phyloP scores from a whole-genome alignment of 164 flowering plant genomes.

The Dillenia turbinata region DNA sequence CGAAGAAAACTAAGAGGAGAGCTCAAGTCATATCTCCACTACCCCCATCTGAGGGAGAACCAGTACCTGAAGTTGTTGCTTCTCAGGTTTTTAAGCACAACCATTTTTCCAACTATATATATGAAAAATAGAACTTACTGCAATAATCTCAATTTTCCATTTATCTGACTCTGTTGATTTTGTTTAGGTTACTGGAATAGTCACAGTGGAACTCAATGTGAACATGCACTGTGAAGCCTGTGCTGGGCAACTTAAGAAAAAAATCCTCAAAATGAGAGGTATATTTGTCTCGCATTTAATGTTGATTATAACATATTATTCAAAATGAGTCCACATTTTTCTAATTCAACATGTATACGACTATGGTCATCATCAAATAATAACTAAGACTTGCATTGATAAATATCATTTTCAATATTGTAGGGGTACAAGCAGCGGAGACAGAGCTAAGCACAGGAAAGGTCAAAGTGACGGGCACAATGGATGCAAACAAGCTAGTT shows the following conservation, averaged over 20 bases:
- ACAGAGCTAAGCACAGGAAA: constrained; percentile 61
- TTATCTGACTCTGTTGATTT: not conserved
- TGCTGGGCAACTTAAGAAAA: constrained; percentile 78
- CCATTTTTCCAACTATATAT: not conserved
- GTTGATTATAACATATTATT: not conserved
- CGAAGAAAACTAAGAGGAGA: constrained; percentile 74
- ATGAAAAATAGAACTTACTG: not conserved
- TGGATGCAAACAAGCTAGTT: constrained; percentile 73
- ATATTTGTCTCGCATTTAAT: not conserved
- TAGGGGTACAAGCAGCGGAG: constrained; percentile 80
- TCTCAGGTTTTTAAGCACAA: constrained; percentile 53
- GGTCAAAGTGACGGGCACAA: constrained; percentile 83
- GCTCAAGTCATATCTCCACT: constrained; percentile 78
- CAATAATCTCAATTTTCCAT: not conserved
- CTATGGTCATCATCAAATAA: no score
- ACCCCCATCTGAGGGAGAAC: constrained; percentile 66
- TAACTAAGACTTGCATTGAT: no score
- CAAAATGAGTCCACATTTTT: not conserved
- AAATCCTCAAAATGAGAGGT: constrained; percentile 96
- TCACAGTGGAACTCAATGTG: constrained; percentile 69
- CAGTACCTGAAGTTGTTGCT: constrained; percentile 59
- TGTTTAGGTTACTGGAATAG: constrained; percentile 54
- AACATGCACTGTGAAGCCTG: constrained; percentile 98
- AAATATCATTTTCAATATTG: not conserved
- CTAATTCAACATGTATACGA: no score